phyloP scores from a whole-genome alignment of 345 rosid genomes.

The Eucalyptus erythrocorys region DNA sequence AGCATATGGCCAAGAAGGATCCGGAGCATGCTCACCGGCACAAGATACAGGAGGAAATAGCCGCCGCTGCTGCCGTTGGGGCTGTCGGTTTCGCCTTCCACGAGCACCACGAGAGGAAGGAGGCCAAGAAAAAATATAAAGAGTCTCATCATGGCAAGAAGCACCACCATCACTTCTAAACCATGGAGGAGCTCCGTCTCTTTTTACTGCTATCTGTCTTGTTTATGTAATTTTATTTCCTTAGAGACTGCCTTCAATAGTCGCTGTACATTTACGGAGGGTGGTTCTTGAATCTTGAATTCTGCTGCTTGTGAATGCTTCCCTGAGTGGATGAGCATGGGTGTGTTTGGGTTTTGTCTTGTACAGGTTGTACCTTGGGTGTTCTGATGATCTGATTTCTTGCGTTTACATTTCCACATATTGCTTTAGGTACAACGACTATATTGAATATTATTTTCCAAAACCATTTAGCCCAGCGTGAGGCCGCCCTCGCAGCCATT shows the following conservation, averaged over 20 bases:
- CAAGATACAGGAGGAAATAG: conserved; percentile 38
- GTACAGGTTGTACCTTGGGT: not conserved
- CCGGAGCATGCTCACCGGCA: conserved; percentile 44
- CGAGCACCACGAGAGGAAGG: conserved; percentile 51
- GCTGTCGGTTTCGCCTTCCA: conserved; percentile 29
- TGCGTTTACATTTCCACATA: not conserved
- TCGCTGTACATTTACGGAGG: not conserved
- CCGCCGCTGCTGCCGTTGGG: conserved; percentile 22
- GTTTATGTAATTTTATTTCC: not conserved
- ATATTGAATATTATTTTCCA: not conserved
- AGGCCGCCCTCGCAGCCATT: too few species aligned
- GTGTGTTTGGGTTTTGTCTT: not conserved
- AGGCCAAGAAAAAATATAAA: conserved; percentile 16
- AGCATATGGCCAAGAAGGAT: conserved; percentile 26
- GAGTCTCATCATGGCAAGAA: conserved; percentile 24
- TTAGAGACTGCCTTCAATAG: not conserved
- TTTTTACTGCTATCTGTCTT: not conserved
- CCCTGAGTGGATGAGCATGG: not conserved
- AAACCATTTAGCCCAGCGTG: fast-evolving
- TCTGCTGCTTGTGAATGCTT: not conserved
- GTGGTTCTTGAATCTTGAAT: not conserved
- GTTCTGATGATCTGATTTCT: not conserved
- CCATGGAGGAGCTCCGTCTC: not conserved
- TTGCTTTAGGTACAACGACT: not conserved
- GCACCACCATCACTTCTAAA: conserved; percentile 4